phyloP scores from a whole-genome alignment of 108 stramenopile genomes.

The Tribonema minus region DNA sequence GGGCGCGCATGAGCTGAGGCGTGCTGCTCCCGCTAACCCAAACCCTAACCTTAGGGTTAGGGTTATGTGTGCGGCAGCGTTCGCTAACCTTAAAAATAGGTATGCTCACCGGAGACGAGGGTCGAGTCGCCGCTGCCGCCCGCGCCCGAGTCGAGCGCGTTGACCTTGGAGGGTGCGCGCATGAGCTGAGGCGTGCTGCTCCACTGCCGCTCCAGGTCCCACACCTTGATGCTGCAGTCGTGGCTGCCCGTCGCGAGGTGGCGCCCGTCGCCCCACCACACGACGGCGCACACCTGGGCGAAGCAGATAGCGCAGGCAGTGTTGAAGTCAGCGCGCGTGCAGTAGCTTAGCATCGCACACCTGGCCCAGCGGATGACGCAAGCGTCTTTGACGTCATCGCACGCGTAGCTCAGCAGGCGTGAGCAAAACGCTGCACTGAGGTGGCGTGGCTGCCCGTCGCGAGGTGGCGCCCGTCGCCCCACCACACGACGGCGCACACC shows the following conservation, averaged over 20 bases:
- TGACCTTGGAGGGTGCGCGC: conserved; percentile 28
- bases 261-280: conserved; percentile 6
- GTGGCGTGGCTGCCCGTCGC: conserved; percentile 34
- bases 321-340: no score
- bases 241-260: conserved; percentile 33
- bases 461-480: conserved; percentile 6
- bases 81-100: no score
- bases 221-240: conserved; percentile 37
- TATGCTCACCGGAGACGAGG: no score
- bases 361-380: no score
- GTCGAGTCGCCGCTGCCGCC: no score
- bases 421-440: no score
- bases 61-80: no score
- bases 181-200: background rate
- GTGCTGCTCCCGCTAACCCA: background rate
- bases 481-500: conserved; percentile 31
- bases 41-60: conserved; percentile 4
- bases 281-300: conserved; percentile 37
- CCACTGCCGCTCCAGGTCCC: conserved; percentile 33
- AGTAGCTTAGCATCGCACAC: no score
- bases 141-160: conserved; percentile 27
- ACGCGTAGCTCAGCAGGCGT: no score
- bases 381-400: no score
- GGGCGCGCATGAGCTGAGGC: no score
- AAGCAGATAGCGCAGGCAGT: no score